Evolutionary conservation across 78 protist genomes (phyloP).

Genomic region (Cavenderia fasciculata): DNA sequence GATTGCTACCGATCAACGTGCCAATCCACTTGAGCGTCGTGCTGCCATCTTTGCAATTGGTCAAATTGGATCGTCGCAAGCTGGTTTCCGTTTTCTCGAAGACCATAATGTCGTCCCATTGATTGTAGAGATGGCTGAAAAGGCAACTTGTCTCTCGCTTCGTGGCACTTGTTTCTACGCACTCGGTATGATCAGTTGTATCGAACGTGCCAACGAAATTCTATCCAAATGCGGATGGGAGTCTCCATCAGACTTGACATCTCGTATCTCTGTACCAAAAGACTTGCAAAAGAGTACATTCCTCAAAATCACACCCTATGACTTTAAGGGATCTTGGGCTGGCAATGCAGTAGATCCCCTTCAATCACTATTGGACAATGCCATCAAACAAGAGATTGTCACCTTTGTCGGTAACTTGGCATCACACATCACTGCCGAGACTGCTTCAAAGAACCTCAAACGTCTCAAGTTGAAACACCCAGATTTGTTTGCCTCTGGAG

Average conservation of each 20-base stretch:
- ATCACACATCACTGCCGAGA: slow-evolving; percentile 62
- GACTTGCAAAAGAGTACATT: slow-evolving; percentile 35
- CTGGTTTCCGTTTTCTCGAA: slow-evolving; percentile 17
- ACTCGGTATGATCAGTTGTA: slow-evolving; percentile 65
- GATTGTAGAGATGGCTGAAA: slow-evolving; percentile 27
- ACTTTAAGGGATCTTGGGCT: slow-evolving; percentile 59
- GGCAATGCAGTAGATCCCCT: neutral
- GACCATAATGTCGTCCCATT: neutral
- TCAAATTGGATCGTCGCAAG: slow-evolving; percentile 29
- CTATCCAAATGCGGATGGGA: slow-evolving; percentile 58
- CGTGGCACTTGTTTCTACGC: slow-evolving; percentile 66
- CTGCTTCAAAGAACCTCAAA: slow-evolving; percentile 69
- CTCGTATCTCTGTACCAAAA: slow-evolving; percentile 54
- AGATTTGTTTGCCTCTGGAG: slow-evolving; percentile 51
- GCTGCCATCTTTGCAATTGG: slow-evolving; percentile 72
- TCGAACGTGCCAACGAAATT: slow-evolving; percentile 22
- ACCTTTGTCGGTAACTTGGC: slow-evolving; percentile 32
- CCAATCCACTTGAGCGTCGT: slow-evolving; percentile 32
- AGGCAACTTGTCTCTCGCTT: slow-evolving; percentile 51
- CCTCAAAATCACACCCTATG: slow-evolving; percentile 3
- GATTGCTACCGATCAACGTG: slow-evolving; percentile 1
- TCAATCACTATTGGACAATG: slow-evolving; percentile 3
- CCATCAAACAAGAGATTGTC: slow-evolving; percentile 57
- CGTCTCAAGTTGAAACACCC: slow-evolving; percentile 41
- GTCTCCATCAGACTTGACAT: slow-evolving; percentile 26